Evolutionary conservation across 2,329 filamentous ascomycete species (phyloP).

Genomic region (Calonectria pseudoturangicola): DNA sequence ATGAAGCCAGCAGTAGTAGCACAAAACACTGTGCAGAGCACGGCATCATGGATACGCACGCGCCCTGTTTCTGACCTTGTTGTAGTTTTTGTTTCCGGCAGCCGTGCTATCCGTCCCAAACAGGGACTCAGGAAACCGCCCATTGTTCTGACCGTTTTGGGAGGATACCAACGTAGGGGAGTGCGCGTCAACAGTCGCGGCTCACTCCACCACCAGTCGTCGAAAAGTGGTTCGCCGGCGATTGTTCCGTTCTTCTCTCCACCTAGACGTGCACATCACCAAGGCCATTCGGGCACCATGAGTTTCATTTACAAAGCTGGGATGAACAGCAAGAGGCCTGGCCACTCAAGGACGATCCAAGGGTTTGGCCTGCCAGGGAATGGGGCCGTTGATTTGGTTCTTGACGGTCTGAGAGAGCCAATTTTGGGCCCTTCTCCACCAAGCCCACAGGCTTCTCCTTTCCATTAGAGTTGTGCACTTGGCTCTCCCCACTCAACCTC

Average conservation of each 20-base stretch:
- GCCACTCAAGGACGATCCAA: constrained; percentile 4
- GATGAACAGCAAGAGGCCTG: constrained; percentile 11
- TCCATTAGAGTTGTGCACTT: constrained; percentile 42
- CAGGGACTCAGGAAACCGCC: constrained; percentile 21
- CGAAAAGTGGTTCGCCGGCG: constrained; percentile 29
- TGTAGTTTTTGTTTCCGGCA: constrained; percentile 26
- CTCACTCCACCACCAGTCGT: constrained; percentile 37
- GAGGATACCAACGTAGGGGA: constrained; percentile 29
- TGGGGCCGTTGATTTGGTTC: constrained; percentile 20
- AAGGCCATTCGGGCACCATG: not conserved
- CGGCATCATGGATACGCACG: constrained; percentile 17
- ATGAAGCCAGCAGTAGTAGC: constrained; percentile 11
- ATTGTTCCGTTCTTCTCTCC: constrained; percentile 2
- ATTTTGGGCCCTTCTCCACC: constrained; percentile 31
- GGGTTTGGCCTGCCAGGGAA: not conserved
- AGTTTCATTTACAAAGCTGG: not conserved
- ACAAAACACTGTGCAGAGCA: constrained; percentile 26
- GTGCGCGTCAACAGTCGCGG: constrained; percentile 42
- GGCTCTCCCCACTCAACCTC: constrained; percentile 30
- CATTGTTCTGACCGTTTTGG: constrained; percentile 9
- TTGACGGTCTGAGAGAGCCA: constrained; percentile 9
- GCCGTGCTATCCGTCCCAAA: constrained; percentile 25
- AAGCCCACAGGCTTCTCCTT: constrained; percentile 24
- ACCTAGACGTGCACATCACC: constrained; percentile 26
- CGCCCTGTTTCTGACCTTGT: constrained; percentile 12